Percentiles rank a stretch among this genome's conserved stretches.
These are phyloP conservation scores for Setaria italica DNA, from an alignment of 202 grass and related monocot species.

Conservation along the genomic window DNA sequence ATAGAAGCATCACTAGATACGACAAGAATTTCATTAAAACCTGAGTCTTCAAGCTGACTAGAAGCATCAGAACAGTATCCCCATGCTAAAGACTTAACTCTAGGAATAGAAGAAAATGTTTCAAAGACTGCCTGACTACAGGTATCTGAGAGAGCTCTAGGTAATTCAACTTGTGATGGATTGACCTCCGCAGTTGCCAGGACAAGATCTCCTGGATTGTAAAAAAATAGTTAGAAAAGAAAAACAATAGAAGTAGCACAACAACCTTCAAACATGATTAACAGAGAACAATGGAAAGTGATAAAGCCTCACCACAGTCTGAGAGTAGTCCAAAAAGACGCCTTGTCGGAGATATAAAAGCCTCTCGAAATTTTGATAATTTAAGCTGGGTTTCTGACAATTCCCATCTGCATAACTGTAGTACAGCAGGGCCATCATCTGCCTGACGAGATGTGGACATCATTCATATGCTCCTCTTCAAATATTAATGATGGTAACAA, in stretches of 20 bases:
- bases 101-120: constrained; percentile 68
- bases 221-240: constrained; percentile 35
- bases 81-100: constrained; percentile 92
- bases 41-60: constrained; percentile 54
- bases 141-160: constrained; percentile 40
- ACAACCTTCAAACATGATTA: constrained; percentile 19
- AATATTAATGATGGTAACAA: constrained; percentile 45
- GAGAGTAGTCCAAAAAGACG: constrained; percentile 71
- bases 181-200: constrained; percentile 34
- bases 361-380: constrained; percentile 76
- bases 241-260: constrained; percentile 20
- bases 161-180: constrained; percentile 51
- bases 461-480: constrained; percentile 29
- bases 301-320: constrained; percentile 55
- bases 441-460: constrained; percentile 57
- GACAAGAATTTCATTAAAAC: constrained; percentile 87
- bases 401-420: constrained; percentile 82
- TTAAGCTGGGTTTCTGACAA: constrained; percentile 49
- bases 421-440: constrained; percentile 66
- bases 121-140: constrained; percentile 48
- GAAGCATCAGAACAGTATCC: constrained; percentile 68
- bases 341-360: constrained; percentile 87
- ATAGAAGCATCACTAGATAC: constrained; percentile 69
- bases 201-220: constrained; percentile 58
- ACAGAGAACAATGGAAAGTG: constrained; percentile 51